Evolutionary conservation across 2,329 filamentous ascomycete genomes (phyloP).

Genomic region (Drechslerella coelobrocha): DNA sequence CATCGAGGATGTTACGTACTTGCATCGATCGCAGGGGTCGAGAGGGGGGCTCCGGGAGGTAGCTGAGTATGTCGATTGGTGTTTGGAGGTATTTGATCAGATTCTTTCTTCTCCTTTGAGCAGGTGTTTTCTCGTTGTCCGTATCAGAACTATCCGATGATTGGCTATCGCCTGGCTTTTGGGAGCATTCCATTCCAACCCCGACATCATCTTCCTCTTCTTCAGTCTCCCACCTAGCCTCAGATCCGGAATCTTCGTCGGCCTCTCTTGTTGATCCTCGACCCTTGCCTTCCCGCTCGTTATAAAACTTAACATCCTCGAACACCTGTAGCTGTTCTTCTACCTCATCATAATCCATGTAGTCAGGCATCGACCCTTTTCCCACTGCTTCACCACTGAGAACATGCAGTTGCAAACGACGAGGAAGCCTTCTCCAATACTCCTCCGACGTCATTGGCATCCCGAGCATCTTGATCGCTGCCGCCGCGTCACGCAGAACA

Average conservation of each 20-base stretch:
- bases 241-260: not conserved
- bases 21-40: conserved; percentile 11
- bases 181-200: not conserved
- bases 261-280: not conserved
- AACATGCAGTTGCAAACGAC: conserved; percentile 26
- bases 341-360: conserved; percentile 36
- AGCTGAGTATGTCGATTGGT: conserved; percentile 30
- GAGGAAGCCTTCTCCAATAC: conserved; percentile 35
- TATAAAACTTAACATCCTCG: conserved; percentile 24
- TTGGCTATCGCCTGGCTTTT: not conserved
- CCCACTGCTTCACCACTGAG: not conserved
- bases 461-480: conserved; percentile 38
- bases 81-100: conserved; percentile 33
- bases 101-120: conserved; percentile 21
- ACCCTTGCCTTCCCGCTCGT: not conserved
- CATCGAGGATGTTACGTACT: conserved; percentile 29
- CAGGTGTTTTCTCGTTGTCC: not conserved
- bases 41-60: conserved; percentile 8
- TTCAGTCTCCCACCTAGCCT: conserved; percentile 33
- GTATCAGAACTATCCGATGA: not conserved
- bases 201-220: conserved; percentile 23
- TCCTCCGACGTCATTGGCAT: conserved; percentile 46
- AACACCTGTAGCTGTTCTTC: conserved; percentile 39
- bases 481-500: conserved; percentile 15
- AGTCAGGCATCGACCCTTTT: conserved; percentile 14